These are phyloP conservation scores for Candida mesenterica DNA, from an alignment of 1,139 yeast species.

Conservation along the genomic window DNA sequence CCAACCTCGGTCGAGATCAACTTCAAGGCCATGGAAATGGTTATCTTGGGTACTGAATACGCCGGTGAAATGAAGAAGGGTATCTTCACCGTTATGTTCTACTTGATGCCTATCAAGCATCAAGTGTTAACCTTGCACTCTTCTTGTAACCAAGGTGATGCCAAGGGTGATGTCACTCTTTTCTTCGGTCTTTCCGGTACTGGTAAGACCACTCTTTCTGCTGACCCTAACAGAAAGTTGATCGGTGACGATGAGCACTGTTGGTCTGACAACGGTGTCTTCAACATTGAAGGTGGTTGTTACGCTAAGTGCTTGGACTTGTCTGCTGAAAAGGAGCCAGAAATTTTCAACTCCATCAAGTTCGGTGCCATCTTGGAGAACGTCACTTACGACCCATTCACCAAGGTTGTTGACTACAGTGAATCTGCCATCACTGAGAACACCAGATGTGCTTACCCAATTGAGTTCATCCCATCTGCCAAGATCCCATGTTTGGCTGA, in stretches of 20 bases:
- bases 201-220: constrained; percentile 96
- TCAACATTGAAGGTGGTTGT: constrained; percentile 99
- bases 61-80: constrained; percentile 99
- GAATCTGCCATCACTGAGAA: constrained; percentile 87
- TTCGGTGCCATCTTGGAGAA: constrained; percentile 95
- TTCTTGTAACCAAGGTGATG: constrained; percentile 85
- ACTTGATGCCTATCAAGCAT: constrained; percentile 95
- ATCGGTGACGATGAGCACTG: constrained; percentile 99
- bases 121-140: constrained; percentile 92
- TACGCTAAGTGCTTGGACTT: constrained; percentile 96
- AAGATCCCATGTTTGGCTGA: constrained; percentile 92
- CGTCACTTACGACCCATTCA: constrained; percentile 76
- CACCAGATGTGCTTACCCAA: constrained; percentile 98
- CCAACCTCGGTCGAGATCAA: constrained; percentile 94
- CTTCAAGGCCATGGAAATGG: constrained; percentile 98
- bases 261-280: constrained; percentile 98
- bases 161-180: constrained; percentile 78
- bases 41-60: constrained; percentile 95
- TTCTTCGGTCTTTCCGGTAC: constrained; percentile 98
- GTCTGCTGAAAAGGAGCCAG: constrained; percentile 93
- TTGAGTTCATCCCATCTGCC: constrained; percentile 94
- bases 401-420: constrained; percentile 84
- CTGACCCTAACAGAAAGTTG: constrained; percentile 90
- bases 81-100: constrained; percentile 97
- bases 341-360: constrained; percentile 90